A percentile compares a stretch with the other conserved stretches of the same genome.
Conservation (phyloP, 1,284 basidiomycete genomes). For the Amylostereum areolatum region DNA sequence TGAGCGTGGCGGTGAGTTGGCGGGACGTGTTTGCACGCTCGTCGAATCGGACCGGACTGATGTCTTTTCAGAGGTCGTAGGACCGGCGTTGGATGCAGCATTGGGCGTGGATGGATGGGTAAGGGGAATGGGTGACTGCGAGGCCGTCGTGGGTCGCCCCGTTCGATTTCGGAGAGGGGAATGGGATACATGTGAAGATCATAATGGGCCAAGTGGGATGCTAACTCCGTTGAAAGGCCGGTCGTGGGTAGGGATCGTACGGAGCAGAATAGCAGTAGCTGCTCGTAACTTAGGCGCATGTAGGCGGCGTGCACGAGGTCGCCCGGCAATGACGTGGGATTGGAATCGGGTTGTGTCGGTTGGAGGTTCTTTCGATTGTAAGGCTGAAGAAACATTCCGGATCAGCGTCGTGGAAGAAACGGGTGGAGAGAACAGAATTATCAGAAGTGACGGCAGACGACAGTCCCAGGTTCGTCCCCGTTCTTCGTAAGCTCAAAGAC, state of each 20-base stretch:
- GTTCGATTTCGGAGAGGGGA: conserved; percentile 28
- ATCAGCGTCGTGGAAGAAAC: no score
- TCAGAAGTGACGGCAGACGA: no score
- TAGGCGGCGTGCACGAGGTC: conserved; percentile 62
- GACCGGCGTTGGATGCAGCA: not conserved
- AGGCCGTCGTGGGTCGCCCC: not conserved
- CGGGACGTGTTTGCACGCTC: conserved; percentile 9
- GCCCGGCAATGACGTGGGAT: not conserved
- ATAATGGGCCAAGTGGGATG: conserved; percentile 60
- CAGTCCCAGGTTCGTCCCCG: no score
- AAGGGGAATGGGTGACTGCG: not conserved
- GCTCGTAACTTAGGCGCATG: conserved; percentile 53
- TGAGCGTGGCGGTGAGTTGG: conserved; percentile 21
- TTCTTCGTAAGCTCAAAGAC: no score
- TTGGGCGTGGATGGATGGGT: not conserved
- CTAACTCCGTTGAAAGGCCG: conserved; percentile 57
- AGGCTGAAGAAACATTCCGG: not conserved
- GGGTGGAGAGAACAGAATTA: no score
- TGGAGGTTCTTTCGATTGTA: not conserved
- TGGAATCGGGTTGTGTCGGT: not conserved
- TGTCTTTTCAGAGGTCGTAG: not conserved
- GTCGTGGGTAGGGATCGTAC: conserved; percentile 57
- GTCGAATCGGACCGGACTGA: not conserved
- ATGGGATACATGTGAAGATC: conserved; percentile 65
- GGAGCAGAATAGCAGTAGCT: conserved; percentile 69